phyloP scores from a whole-genome alignment of 169 alveolate species.

The Cryptosporidium muris region DNA sequence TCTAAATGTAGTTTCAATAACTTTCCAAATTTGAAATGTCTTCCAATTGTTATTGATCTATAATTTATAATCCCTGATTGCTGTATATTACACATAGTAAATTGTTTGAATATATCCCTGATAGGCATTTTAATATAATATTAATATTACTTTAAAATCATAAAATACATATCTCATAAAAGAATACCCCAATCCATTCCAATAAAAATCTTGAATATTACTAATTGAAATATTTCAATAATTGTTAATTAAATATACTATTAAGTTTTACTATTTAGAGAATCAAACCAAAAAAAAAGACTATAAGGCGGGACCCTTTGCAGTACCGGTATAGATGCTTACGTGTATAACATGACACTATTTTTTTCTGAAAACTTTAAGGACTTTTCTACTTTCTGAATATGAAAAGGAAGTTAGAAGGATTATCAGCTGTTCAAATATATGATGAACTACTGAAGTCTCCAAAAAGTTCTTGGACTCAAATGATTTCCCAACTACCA shows the following conservation, averaged over 20 bases:
- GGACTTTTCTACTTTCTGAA: neutral
- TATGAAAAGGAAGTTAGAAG: slow-evolving; percentile 8
- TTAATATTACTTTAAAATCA: too few relatives aligned
- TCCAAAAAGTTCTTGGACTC: slow-evolving; percentile 47
- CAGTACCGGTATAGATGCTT: neutral
- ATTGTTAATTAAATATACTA: neutral
- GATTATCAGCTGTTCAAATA: slow-evolving; percentile 15
- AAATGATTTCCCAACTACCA: slow-evolving; percentile 48
- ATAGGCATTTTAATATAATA: too few relatives aligned
- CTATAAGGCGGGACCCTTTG: neutral
- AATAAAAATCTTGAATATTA: too few relatives aligned
- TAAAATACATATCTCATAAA: too few relatives aligned
- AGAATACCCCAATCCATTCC: too few relatives aligned
- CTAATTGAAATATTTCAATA: neutral
- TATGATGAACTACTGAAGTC: slow-evolving; percentile 42
- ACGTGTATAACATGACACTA: neutral
- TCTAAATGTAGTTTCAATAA: too few relatives aligned
- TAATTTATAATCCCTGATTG: too few relatives aligned
- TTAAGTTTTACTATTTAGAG: neutral
- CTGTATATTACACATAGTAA: too few relatives aligned
- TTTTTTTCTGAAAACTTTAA: neutral
- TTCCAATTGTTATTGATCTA: too few relatives aligned
- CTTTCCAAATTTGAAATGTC: too few relatives aligned
- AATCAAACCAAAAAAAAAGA: neutral
- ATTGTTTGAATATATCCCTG: too few relatives aligned